phyloP scores from a whole-genome alignment of 2,329 filamentous ascomycete genomes.

The Sporothrix luriei region DNA sequence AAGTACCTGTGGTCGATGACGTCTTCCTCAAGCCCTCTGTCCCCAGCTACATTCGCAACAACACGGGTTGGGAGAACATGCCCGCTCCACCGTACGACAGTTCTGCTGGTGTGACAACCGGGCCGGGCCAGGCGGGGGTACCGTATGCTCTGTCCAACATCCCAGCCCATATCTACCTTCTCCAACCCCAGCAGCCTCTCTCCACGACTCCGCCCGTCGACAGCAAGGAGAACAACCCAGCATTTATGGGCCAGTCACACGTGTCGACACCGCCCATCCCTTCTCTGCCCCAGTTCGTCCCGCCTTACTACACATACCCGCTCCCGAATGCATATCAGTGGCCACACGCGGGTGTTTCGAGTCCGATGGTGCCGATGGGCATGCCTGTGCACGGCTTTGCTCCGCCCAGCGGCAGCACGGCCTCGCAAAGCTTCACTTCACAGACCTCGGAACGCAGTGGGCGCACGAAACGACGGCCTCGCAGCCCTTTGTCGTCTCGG shows the following conservation, averaged over 20 bases:
- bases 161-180: conserved; percentile 30
- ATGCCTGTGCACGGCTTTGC: not conserved
- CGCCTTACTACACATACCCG: conserved; percentile 14
- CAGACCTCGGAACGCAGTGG: not conserved
- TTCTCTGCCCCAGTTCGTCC: not conserved
- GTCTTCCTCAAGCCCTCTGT: conserved; percentile 16
- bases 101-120: not conserved
- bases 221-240: not conserved
- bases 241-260: not conserved
- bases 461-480: not conserved
- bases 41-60: conserved; percentile 25
- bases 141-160: conserved; percentile 32
- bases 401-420: not conserved
- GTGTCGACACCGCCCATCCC: not conserved
- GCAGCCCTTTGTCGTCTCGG: not conserved
- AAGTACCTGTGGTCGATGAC: conserved; percentile 5
- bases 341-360: not conserved
- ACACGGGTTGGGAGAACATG: conserved; percentile 29
- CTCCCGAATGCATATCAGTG: not conserved
- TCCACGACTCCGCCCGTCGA: not conserved
- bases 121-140: not conserved
- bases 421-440: not conserved
- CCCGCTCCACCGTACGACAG: conserved; percentile 26
- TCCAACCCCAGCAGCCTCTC: conserved; percentile 30
- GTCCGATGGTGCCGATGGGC: not conserved